A percentile compares a stretch with the other conserved stretches of the same genome.
Evolutionary conservation across 1,139 yeast genomes (phyloP).

Genomic region (Pichia inconspicua): DNA sequence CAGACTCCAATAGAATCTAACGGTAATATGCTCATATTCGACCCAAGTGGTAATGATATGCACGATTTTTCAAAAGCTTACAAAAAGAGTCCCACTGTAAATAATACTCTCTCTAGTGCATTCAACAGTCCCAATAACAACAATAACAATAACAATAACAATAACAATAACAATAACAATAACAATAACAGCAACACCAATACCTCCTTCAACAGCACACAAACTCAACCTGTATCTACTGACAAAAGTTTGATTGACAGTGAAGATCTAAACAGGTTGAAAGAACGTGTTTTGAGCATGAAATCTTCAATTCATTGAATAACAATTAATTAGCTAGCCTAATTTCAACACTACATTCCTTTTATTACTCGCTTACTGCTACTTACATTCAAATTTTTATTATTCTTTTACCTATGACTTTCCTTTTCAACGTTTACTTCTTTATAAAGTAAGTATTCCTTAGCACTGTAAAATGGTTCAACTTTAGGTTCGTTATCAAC

Average conservation of each 20-base stretch:
- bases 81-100: slow-evolving; percentile 5
- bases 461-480: background rate
- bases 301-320: slow-evolving; percentile 16
- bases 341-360: background rate
- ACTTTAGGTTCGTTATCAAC: background rate
- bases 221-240: background rate
- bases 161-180: too few species aligned
- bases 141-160: background rate
- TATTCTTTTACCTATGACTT: background rate
- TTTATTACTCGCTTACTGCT: background rate
- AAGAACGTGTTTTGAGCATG: slow-evolving; percentile 24
- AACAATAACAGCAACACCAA: too few species aligned
- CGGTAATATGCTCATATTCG: background rate
- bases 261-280: slow-evolving; percentile 24
- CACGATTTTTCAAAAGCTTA: slow-evolving; percentile 14
- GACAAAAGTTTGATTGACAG: slow-evolving; percentile 20
- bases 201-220: background rate
- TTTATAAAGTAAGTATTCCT: too few species aligned
- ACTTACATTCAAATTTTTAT: background rate
- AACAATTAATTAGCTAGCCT: background rate
- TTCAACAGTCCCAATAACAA: slow-evolving; percentile 1
- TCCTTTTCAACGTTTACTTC: background rate
- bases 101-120: background rate
- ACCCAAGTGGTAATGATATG: background rate
- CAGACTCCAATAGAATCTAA: slow-evolving; percentile 4